Evolutionary conservation across 2,329 filamentous ascomycete species (phyloP).

Genomic region (Phoma herbarum): DNA sequence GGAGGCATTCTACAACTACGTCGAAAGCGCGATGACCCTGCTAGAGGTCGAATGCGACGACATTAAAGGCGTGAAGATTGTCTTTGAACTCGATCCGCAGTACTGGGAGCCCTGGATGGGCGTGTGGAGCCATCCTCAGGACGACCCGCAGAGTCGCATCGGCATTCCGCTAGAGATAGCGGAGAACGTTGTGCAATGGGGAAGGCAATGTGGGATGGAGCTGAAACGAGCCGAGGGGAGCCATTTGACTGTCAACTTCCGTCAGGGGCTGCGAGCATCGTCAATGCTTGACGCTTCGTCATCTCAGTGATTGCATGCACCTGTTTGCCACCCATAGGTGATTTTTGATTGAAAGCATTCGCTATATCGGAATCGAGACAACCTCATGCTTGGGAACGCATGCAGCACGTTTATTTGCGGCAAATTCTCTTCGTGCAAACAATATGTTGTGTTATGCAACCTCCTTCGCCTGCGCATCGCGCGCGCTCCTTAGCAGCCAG

Average conservation of each 20-base stretch:
- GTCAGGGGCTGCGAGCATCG: background rate
- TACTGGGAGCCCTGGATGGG: constrained; percentile 17
- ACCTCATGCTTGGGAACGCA: too few species aligned
- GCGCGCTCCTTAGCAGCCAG: too few species aligned
- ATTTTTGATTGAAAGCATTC: too few species aligned
- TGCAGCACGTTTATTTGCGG: too few species aligned
- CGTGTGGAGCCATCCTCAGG: constrained; percentile 11
- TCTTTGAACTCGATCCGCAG: constrained; percentile 1
- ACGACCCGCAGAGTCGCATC: background rate
- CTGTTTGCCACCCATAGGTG: background rate
- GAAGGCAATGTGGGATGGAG: constrained; percentile 10
- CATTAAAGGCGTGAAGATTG: constrained; percentile 1
- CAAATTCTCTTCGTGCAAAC: too few species aligned
- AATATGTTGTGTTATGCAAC: too few species aligned
- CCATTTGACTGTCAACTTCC: constrained; percentile 16
- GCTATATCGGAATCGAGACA: too few species aligned
- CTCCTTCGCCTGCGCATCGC: too few species aligned
- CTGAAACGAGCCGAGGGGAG: constrained; percentile 8
- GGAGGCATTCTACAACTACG: constrained; percentile 2
- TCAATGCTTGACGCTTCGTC: background rate
- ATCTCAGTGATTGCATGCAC: background rate
- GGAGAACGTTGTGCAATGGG: constrained; percentile 11
- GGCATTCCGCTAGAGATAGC: constrained; percentile 12
- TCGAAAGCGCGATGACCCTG: constrained; percentile 1
- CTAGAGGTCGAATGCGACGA: constrained; percentile 5